These are phyloP conservation scores for Dispira simplex DNA, from an alignment of 192 early-diverging fungal species.

Conservation along the genomic window DNA sequence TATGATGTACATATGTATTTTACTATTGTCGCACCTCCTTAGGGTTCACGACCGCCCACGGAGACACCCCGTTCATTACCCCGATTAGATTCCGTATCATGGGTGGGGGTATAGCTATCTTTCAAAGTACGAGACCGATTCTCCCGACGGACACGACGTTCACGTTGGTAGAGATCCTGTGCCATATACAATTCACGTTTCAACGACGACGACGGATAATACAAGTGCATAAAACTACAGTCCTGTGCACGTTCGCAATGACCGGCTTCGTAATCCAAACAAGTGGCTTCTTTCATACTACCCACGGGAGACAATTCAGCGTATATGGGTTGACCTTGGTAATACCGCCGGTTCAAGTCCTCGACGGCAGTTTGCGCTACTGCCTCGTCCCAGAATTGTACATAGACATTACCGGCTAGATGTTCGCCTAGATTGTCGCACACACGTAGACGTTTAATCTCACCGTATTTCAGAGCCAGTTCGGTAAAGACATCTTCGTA, in stretches of 20 bases:
- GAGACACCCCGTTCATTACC: too few relatives aligned
- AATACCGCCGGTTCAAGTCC: conserved; percentile 86
- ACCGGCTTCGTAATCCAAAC: conserved; percentile 86
- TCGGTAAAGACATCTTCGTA: conserved; percentile 96
- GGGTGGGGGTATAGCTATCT: too few relatives aligned
- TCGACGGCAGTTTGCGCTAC: conserved; percentile 87
- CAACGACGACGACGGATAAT: conserved; percentile 60
- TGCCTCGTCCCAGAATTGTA: conserved; percentile 77
- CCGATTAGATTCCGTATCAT: too few relatives aligned
- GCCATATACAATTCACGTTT: conserved; percentile 70
- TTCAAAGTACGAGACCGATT: background rate
- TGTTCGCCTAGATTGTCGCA: conserved; percentile 99
- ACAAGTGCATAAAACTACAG: conserved; percentile 99
- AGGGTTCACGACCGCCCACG: too few relatives aligned
- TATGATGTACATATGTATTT: too few relatives aligned
- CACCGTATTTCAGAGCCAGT: conserved; percentile 80
- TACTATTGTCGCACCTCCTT: too few relatives aligned
- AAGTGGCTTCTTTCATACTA: conserved; percentile 96
- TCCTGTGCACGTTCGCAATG: conserved; percentile 93
- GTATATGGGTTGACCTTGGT: conserved; percentile 86
- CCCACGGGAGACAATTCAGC: conserved; percentile 95
- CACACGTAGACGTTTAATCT: conserved; percentile 91
- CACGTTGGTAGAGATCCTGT: conserved; percentile 28
- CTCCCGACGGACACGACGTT: conserved; percentile 3
- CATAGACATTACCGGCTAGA: conserved; percentile 94